Percentiles rank a stretch among this genome's conserved stretches.
phyloP scores from a whole-genome alignment of 352 stramenopile genomes.

The Phytophthora agathidicida region DNA sequence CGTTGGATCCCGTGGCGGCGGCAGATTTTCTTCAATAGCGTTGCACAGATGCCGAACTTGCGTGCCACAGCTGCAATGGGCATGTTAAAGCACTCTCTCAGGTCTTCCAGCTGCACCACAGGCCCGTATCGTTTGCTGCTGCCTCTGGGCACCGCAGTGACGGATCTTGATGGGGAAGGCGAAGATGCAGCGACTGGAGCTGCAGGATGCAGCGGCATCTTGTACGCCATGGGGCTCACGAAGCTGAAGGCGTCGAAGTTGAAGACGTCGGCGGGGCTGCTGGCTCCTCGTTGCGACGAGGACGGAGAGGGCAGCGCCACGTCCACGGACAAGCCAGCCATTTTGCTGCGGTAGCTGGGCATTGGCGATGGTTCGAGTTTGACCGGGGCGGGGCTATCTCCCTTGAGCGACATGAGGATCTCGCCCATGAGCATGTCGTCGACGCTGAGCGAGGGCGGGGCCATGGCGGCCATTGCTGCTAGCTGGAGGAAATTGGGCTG shows the following conservation, averaged over 20 bases:
- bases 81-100: slow-evolving; percentile 86
- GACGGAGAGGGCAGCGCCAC: slow-evolving; percentile 24
- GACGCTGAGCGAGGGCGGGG: slow-evolving; percentile 35
- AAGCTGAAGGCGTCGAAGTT: slow-evolving; percentile 40
- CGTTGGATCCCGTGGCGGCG: slow-evolving; percentile 81
- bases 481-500: background rate
- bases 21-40: slow-evolving; percentile 87
- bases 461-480: slow-evolving; percentile 13
- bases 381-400: slow-evolving; percentile 19
- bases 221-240: slow-evolving; percentile 60
- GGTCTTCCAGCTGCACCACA: slow-evolving; percentile 74
- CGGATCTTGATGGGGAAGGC: background rate
- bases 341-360: slow-evolving; percentile 51
- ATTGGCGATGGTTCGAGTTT: slow-evolving; percentile 8
- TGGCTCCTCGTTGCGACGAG: slow-evolving; percentile 6
- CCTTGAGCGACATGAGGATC: slow-evolving; percentile 83
- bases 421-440: slow-evolving; percentile 79
- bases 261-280: slow-evolving; percentile 37
- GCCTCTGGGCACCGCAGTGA: slow-evolving; percentile 18
- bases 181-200: background rate
- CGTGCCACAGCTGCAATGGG: slow-evolving; percentile 79
- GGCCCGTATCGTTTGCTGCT: slow-evolving; percentile 66
- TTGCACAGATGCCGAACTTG: slow-evolving; percentile 89
- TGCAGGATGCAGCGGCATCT: slow-evolving; percentile 22
- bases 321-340: slow-evolving; percentile 51